Percentiles rank a stretch among this genome's conserved stretches.
These are phyloP conservation scores for Acacia concinna DNA, from an alignment of 331 rosid genomes.

Conservation along the genomic window DNA sequence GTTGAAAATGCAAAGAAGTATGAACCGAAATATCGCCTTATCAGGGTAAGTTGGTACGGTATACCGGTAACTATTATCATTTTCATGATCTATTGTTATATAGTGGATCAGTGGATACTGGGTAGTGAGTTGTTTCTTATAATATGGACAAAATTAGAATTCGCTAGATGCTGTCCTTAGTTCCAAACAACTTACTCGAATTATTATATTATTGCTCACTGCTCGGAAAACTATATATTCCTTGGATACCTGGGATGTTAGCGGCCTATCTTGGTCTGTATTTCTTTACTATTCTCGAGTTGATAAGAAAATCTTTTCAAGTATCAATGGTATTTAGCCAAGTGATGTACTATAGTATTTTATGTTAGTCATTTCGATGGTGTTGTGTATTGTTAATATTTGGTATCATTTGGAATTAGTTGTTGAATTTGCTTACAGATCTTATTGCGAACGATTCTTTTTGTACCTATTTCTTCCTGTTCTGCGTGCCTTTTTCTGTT, in stretches of 20 bases:
- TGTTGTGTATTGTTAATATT: background rate
- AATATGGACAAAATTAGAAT: background rate
- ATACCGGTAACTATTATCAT: background rate
- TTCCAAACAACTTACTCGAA: background rate
- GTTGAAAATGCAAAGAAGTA: conserved; percentile 88
- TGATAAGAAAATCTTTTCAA: background rate
- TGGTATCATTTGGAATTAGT: background rate
- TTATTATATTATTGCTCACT: background rate
- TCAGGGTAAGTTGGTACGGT: conserved; percentile 59
- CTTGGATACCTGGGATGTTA: background rate
- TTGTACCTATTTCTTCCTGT: background rate
- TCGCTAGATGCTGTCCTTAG: background rate
- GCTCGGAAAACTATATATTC: too few relatives aligned
- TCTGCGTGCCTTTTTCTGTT: background rate
- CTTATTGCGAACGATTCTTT: background rate
- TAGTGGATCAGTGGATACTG: background rate
- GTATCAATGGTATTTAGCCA: background rate
- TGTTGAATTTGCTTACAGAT: background rate
- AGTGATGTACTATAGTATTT: background rate
- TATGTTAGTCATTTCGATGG: background rate
- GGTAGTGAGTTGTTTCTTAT: background rate
- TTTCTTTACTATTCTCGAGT: background rate
- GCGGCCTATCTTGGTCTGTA: background rate
- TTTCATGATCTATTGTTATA: background rate
- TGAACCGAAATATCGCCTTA: conserved; percentile 90